Evolutionary conservation across 129 eudicot species (phyloP), one percentile per base, ranked within the genome.

Genomic region (Helianthus tuberosus): DNA sequence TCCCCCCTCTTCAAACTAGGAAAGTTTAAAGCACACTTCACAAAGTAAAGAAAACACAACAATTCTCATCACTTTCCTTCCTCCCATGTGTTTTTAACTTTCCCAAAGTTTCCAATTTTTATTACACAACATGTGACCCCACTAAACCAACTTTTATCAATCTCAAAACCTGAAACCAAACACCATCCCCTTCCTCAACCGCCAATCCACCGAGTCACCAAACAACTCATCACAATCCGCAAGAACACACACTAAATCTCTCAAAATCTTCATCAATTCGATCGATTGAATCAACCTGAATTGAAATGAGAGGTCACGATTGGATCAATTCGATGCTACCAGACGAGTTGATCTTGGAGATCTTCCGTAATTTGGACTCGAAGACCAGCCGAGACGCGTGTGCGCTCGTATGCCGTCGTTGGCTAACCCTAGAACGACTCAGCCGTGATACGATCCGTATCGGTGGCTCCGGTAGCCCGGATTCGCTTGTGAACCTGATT

Each of bases 371-470:
- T 44, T 64, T 92, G 5, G 85, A 78, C 20, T 75, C 85, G 5
- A 89, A 92, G 61, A 36, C 87, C 2, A 85, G 72, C 83, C 79
- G 96, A 20, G 96, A 92, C 44, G 91, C 96, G 0, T 82, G 85
- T 57, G 82, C 96, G 8, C 84, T 92, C 23, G 98, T 92, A 8
- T 92, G 98, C 81, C 84, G 84, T 49, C 81, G 96, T 12, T 92
- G 98, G 98, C 79, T 82, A 44, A 35, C 49, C 50, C 88, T 92
- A 13, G 96, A 92, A 64, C 85, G 96, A 14, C 75, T 82, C 49
- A 87, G 96, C 85, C 98, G 98, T 15, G 90, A 84, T n/a, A 85
- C 97, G 13, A 75, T 92, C 64, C 96, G 91, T 7, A 80, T 92
- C 81, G 93, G 93, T 17, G 97, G 91, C 7, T 89, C 97, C 1